These are phyloP conservation scores for Amanita fuliginea DNA, from an alignment of 768 basidiomycete species.

Conservation along the genomic window DNA sequence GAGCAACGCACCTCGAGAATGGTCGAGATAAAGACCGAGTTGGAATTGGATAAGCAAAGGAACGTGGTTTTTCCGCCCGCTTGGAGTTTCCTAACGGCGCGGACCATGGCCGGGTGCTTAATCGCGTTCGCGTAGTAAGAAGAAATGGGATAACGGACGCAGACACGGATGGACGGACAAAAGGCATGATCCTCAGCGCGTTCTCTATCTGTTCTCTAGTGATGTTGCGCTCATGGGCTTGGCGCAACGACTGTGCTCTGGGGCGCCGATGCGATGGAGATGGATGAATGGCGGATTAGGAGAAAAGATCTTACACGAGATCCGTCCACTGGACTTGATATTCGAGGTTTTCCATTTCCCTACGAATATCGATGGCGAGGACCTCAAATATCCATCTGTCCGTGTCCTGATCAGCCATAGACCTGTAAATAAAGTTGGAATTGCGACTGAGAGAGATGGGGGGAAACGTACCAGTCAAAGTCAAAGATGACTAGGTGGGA, in stretches of 20 bases:
- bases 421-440: conserved; percentile 35
- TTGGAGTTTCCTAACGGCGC: conserved; percentile 76
- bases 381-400: conserved; percentile 92
- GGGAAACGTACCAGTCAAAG: conserved; percentile 74
- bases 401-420: conserved; percentile 90
- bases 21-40: conserved; percentile 82
- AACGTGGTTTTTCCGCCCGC: conserved; percentile 58
- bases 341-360: conserved; percentile 65
- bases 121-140: neutral
- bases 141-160: neutral
- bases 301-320: conserved; percentile 60
- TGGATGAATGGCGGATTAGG: conserved; percentile 2
- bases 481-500: conserved; percentile 86
- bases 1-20: conserved; percentile 60
- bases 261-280: neutral
- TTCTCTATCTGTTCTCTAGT: conserved; percentile 67
- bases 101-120: conserved; percentile 95
- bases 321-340: conserved; percentile 80
- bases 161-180: conserved; percentile 45
- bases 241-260: conserved; percentile 60
- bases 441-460: too few species aligned
- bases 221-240: conserved; percentile 60
- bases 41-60: conserved; percentile 90
- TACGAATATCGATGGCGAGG: conserved; percentile 72
- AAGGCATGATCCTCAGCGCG: conserved; percentile 74